Evolutionary conservation across 2,329 filamentous ascomycete species (phyloP), one percentile per base, ranked within the genome.

Genomic region (Epichloe typhina): DNA sequence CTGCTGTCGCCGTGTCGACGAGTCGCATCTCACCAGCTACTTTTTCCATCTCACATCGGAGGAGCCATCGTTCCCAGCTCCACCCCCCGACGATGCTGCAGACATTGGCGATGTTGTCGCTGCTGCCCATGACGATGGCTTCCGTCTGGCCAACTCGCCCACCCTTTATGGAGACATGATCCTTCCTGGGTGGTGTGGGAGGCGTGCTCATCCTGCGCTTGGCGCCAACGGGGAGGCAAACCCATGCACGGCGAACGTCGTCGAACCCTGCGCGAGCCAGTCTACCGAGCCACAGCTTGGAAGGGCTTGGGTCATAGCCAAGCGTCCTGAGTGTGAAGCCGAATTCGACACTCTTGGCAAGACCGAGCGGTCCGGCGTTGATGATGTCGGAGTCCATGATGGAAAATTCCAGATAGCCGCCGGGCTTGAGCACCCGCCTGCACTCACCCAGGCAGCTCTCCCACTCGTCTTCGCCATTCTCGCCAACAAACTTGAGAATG

Each of bases 1-100:
- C 70, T 9, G 75, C 64, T 38, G 71, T 74, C 33, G 75, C 73
- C 4, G 69, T 78, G 58, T 80, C 75, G 4, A 68, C 69, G 23
- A 80, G 71, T 11, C 77, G 66, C 54, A 76, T 66, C 62, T 88
- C 83, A 26, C 86, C 85, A 62, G 88, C 73, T 4, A 74, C 73
- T 66, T 78, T 93, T 72, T 96, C 90, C 69, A 84, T 79, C 70
- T 93, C 86, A 60, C 91, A 77, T 62, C 88, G 87, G 57, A 96
- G 71, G 66, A 97, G 78, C 93, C 93, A 98, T 65, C 88, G 86
- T 76, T 98, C 93, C 91, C 90, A 98, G 64, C 83, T 83, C 83
- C 89, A 93, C 26, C 85, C 83, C 4, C 88, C 93, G 1, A 91
- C 80, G 40, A 97, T 70, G 19, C 90, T 90, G 12, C 86, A 85